Evolutionary conservation across 1,284 basidiomycete genomes (phyloP).

Genomic region (Pseudozyma pruni): DNA sequence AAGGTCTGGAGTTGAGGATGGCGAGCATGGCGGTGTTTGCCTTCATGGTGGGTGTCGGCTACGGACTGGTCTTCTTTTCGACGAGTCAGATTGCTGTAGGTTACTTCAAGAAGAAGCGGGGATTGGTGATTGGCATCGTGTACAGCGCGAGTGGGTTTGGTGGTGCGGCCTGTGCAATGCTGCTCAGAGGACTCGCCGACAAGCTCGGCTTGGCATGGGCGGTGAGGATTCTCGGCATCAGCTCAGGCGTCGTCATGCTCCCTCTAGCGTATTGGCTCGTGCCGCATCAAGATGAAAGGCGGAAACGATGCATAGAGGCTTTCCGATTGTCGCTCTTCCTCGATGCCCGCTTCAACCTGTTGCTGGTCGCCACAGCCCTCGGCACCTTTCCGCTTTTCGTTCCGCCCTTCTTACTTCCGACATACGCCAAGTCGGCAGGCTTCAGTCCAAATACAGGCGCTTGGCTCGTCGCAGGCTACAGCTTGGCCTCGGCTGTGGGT

Average conservation of each 20-base stretch:
- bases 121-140: conserved; percentile 66
- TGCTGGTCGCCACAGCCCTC: conserved; percentile 63
- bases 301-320: conserved; percentile 18
- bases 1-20: conserved; percentile 18
- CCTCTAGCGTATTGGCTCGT: conserved; percentile 41
- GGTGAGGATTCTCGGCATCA: conserved; percentile 51
- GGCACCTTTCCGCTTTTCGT: conserved; percentile 68
- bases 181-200: conserved; percentile 48
- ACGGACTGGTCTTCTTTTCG: conserved; percentile 45
- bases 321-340: conserved; percentile 56
- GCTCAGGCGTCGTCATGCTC: conserved; percentile 16
- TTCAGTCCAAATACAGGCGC: conserved; percentile 57
- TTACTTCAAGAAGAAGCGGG: conserved; percentile 65
- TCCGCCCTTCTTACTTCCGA: conserved; percentile 68
- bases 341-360: conserved; percentile 59
- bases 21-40: conserved; percentile 28
- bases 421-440: conserved; percentile 64
- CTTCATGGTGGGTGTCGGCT: conserved; percentile 36
- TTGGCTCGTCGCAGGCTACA: conserved; percentile 55
- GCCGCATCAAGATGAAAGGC: conserved; percentile 22
- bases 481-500: conserved; percentile 46
- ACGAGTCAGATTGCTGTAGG: conserved; percentile 46
- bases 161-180: conserved; percentile 63
- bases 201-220: conserved; percentile 57
- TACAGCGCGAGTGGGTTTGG: conserved; percentile 66